A percentile compares a stretch with the other conserved stretches of the same genome.
These are phyloP conservation scores for Cicer chorassanicum DNA, from an alignment of 306 rosid genomes.

Conservation along the genomic window DNA sequence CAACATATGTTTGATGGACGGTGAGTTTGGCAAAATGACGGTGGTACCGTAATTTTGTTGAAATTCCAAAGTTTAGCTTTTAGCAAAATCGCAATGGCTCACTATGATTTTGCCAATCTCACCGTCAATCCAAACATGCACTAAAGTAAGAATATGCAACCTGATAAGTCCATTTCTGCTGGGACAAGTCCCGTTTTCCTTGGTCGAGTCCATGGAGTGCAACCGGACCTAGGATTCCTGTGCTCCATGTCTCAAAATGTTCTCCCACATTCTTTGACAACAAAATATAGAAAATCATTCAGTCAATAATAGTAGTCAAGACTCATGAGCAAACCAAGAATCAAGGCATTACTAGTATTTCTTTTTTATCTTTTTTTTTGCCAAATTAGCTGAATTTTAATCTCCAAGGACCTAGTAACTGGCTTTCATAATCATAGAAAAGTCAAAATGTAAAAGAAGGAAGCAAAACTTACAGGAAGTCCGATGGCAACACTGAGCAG, in stretches of 20 bases:
- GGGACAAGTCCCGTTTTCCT: conserved; percentile 89
- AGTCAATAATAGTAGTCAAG: conserved; percentile 12
- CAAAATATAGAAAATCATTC: conserved; percentile 25
- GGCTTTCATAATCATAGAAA: conserved; percentile 14
- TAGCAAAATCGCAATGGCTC: no score
- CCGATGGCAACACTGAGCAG: conserved; percentile 96
- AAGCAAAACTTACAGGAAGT: conserved; percentile 75
- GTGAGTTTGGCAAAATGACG: no score
- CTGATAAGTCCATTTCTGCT: conserved; percentile 98
- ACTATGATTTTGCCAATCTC: no score
- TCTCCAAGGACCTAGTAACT: neutral
- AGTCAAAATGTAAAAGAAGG: conserved; percentile 9
- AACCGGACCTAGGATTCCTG: conserved; percentile 98
- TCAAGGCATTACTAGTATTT: neutral
- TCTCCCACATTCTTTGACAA: conserved; percentile 84
- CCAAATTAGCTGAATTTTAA: conserved; percentile 6
- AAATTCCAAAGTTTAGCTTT: no score
- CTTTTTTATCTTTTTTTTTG: neutral
- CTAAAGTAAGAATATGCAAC: conserved; percentile 50
- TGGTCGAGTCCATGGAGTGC: conserved; percentile 90
- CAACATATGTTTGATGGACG: neutral
- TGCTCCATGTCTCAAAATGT: conserved; percentile 90
- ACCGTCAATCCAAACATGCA: no score
- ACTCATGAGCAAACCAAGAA: conserved; percentile 10
- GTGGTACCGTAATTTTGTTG: no score